These are phyloP conservation scores for Neofusicoccum sp. DNA, from an alignment of 2,329 filamentous ascomycete genomes.

Conservation along the genomic window DNA sequence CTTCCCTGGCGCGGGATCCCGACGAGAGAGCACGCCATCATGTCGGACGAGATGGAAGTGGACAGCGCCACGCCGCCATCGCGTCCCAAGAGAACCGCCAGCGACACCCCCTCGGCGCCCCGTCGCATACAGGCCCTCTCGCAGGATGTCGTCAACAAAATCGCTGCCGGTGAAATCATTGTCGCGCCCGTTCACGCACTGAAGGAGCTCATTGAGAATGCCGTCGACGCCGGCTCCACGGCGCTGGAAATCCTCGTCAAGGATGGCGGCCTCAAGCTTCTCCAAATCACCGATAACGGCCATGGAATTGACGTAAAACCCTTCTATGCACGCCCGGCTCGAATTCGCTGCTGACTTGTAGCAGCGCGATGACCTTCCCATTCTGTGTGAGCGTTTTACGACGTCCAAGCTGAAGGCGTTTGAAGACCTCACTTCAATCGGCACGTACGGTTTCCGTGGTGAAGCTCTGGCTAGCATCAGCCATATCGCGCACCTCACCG, in stretches of 20 bases:
- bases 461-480: slow-evolving; percentile 97
- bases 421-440: slow-evolving; percentile 85
- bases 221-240: slow-evolving; percentile 94
- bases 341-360: slow-evolving; percentile 17
- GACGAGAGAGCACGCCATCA: slow-evolving; percentile 12
- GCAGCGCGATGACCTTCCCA: slow-evolving; percentile 84
- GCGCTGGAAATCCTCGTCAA: slow-evolving; percentile 88
- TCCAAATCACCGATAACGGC: slow-evolving; percentile 97
- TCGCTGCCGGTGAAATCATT: slow-evolving; percentile 96
- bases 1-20: not conserved
- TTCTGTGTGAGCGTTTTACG: slow-evolving; percentile 93
- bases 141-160: slow-evolving; percentile 95
- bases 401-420: slow-evolving; percentile 94
- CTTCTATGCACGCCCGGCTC: not conserved
- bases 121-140: slow-evolving; percentile 72
- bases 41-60: slow-evolving; percentile 33
- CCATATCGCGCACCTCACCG: slow-evolving; percentile 92
- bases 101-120: slow-evolving; percentile 28
- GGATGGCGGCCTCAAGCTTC: slow-evolving; percentile 88
- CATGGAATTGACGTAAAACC: slow-evolving; percentile 78
- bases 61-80: slow-evolving; percentile 28
- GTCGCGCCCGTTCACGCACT: slow-evolving; percentile 93
- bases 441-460: slow-evolving; percentile 95
- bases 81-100: slow-evolving; percentile 37
- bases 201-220: slow-evolving; percentile 95